Evolutionary conservation across 768 basidiomycete species (phyloP).

Genomic region (Calvatia gigantea): DNA sequence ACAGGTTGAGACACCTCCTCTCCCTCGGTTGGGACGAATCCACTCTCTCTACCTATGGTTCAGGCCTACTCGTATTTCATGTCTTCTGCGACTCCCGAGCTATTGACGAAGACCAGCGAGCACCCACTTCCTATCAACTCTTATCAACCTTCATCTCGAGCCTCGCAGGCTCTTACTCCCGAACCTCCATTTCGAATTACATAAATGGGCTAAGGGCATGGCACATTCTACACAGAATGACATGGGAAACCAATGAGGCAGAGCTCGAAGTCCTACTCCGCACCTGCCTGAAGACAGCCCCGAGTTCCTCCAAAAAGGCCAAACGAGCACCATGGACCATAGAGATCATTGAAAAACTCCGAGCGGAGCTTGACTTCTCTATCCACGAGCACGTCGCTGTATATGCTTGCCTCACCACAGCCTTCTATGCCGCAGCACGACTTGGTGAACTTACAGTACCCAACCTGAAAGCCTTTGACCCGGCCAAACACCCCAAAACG

Average conservation of each 20-base stretch:
- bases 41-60: constrained; percentile 32
- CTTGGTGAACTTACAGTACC: constrained; percentile 37
- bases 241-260: constrained; percentile 23
- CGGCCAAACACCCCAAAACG: constrained; percentile 24
- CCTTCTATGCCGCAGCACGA: constrained; percentile 31
- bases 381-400: constrained; percentile 30
- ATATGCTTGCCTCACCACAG: constrained; percentile 31
- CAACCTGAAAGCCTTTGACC: constrained; percentile 26
- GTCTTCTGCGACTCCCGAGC: constrained; percentile 30
- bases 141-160: constrained; percentile 27
- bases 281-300: constrained; percentile 27
- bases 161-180: constrained; percentile 29
- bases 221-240: constrained; percentile 39
- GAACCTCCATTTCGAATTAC: constrained; percentile 32
- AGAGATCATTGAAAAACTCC: constrained; percentile 19
- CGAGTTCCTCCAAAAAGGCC: constrained; percentile 22
- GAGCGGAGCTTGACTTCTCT: constrained; percentile 19
- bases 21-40: constrained; percentile 28
- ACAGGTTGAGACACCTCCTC: too few relatives aligned
- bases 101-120: constrained; percentile 28
- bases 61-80: constrained; percentile 35
- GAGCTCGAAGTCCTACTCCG: constrained; percentile 26
- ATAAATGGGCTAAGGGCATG: constrained; percentile 37
- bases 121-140: constrained; percentile 22
- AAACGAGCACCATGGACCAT: constrained; percentile 29